Base-by-base conservation (phyloP, 768 basidiomycete species). In the Hericium rajendrae region DNA sequence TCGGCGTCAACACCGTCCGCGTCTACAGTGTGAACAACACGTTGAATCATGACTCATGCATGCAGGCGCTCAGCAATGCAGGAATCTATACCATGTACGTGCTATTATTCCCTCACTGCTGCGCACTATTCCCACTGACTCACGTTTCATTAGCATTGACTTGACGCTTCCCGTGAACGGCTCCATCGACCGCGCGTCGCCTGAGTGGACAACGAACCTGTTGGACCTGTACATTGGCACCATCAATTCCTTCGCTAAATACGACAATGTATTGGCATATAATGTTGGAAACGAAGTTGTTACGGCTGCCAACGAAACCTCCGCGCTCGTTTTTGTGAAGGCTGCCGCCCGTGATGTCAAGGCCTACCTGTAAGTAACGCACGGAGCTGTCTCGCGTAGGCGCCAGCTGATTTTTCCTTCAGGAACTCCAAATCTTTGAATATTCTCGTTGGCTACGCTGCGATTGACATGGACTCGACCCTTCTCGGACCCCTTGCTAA, bases 251-350 rank as follows among this genome's bases (percentile, higher is more conserved):
- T 94, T 94, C 75, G 77, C 76, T 67, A 83, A 88, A 68, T 97
- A 95, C 64, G 83, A 90, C 75, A 97, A 97, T 63, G 81, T 97
- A 15, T 74, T 95, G 56, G 93, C 85, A 11, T 94, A 78, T 73
- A 95, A 94, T 66, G 78, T 97, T 58, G 94, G 92, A 20, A 97
- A 97, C 65, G 94, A 95, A 62, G 77, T 81, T 59, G 87, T 84
- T 37, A 77, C 78, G 24, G 67, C 76, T 10, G 49, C 72, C 18
- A 77, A 78, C 43, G 71, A 73, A 54, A 89, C 89, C 15, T 74
- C 72, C 32, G 81, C 85, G 10, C 82, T 85, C 15, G 79, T 91
- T 5, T 97, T 81, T 69, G 80, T 97, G 67, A 94, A 94, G 69
- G 92, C 92, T 40, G 94, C 94, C 22, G 91, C 91, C 26, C 84